Conservation (phyloP, 1,139 yeast species). For the Sugiyamaella grinbergsii region DNA sequence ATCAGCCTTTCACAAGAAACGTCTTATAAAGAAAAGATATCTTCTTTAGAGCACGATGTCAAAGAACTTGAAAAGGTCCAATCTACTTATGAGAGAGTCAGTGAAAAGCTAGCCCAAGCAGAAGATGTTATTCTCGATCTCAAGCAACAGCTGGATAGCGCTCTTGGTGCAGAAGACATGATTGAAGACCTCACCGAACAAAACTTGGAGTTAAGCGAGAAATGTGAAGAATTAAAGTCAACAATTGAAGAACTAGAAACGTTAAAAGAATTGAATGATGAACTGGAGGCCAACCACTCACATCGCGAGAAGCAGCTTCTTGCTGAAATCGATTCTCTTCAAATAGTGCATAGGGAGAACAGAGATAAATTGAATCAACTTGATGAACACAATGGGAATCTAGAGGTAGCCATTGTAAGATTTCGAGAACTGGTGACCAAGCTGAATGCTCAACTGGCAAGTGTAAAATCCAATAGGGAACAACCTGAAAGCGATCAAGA, state of each 20-base stretch:
- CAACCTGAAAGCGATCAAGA: slow-evolving; percentile 26
- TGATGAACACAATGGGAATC: slow-evolving; percentile 43
- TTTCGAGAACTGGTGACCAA: slow-evolving; percentile 40
- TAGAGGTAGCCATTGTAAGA: slow-evolving; percentile 40
- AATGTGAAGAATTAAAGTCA: slow-evolving; percentile 46
- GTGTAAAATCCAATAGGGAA: slow-evolving; percentile 29
- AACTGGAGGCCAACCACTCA: slow-evolving; percentile 60
- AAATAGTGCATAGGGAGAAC: slow-evolving; percentile 40
- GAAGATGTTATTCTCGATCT: slow-evolving; percentile 50
- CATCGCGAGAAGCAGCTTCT: slow-evolving; percentile 59
- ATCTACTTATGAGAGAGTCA: slow-evolving; percentile 31
- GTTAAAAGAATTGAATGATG: slow-evolving; percentile 59
- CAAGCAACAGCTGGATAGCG: slow-evolving; percentile 45
- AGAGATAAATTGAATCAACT: slow-evolving; percentile 40
- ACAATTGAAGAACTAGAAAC: slow-evolving; percentile 61
- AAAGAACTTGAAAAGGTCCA: slow-evolving; percentile 20
- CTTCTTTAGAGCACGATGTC: slow-evolving; percentile 37
- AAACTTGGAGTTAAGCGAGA: slow-evolving; percentile 51
- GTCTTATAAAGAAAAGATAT: slow-evolving; percentile 47
- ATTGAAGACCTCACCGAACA: slow-evolving; percentile 60
- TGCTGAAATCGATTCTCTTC: slow-evolving; percentile 48
- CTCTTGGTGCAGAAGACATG: slow-evolving; percentile 45
- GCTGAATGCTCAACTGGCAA: slow-evolving; percentile 38
- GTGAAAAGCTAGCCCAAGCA: slow-evolving; percentile 45
- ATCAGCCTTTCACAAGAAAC: slow-evolving; percentile 45